Evolutionary conservation across 768 basidiomycete species (phyloP), one percentile per base, ranked within the genome.

Genomic region (Lentinula guzmanii): DNA sequence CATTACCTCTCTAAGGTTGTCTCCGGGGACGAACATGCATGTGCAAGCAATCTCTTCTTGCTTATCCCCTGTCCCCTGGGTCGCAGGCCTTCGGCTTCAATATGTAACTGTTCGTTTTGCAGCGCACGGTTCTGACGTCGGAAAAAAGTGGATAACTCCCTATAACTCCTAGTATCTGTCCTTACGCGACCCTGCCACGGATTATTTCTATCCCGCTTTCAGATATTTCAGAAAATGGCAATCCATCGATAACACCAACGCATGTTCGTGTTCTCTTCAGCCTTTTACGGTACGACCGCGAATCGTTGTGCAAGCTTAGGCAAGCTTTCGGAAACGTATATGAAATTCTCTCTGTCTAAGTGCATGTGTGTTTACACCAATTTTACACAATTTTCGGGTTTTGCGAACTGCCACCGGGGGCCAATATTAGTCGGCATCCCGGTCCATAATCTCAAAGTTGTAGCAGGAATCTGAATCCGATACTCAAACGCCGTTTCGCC

Each of bases 401-500:
- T 41, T 11, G 11, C 11, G 11, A 41, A 15, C 39, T 15, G 39
- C 39, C 10, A 41, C 11, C 5, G 39, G 39, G 39, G 39, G 39
- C 39, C 15, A 41, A 41, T 41, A 41, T 13, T 10, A 41, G 39
- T 41, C 39, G 39, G 39, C 15, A 41, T 41, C 39, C 39, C 15
- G 11, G 15, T 41, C 39, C 39, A 10, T 41, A 41, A 70, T 11
- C 67, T 63, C 10, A 69, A 72, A 43, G 76, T 75, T 0, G 66
- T 68, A 11, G 70, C 58, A 31, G 61, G 28, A 28, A 68, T 52
- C 77, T 77, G 58, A 69, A 73, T 60, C 65, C 64, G 43, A 69
- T 78, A 11, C 72, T 70, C 33, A 72, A 74, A 21, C 74, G 74
- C 8, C 69, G 79, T n/a, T 80, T 77, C 63, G 77, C 77, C 4